A percentile compares a stretch with the other conserved stretches of the same genome.
Evolutionary conservation across 2,329 filamentous ascomycete species (phyloP).

Genomic region (Mycosphaerella sp.): DNA sequence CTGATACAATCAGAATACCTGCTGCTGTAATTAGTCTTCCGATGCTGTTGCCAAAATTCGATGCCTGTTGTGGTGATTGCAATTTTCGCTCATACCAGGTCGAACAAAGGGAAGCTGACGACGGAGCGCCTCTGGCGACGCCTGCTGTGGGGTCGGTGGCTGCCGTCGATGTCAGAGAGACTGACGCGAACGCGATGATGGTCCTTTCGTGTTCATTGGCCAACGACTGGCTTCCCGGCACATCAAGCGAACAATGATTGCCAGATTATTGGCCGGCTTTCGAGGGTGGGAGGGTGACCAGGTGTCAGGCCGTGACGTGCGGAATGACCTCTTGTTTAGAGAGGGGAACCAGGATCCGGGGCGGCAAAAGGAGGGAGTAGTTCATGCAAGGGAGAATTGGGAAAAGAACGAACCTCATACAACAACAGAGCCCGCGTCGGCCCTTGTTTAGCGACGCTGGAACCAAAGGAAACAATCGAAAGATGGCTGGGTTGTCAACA

Average conservation of each 20-base stretch:
- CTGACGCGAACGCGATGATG: slow-evolving; percentile 16
- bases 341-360: slow-evolving; percentile 17
- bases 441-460: slow-evolving; percentile 19
- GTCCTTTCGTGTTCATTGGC: slow-evolving; percentile 14
- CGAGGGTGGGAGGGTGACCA: slow-evolving; percentile 17
- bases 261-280: slow-evolving; percentile 15
- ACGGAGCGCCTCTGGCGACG: slow-evolving; percentile 20
- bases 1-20: slow-evolving; percentile 21
- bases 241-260: slow-evolving; percentile 17
- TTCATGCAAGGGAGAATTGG: slow-evolving; percentile 24
- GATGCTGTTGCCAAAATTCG: slow-evolving; percentile 16
- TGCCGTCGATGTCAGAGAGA: slow-evolving; percentile 23
- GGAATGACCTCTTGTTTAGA: slow-evolving; percentile 23
- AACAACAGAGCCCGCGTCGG: slow-evolving; percentile 18
- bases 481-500: slow-evolving; percentile 22
- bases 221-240: slow-evolving; percentile 12
- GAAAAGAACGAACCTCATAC: slow-evolving; percentile 23
- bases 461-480: slow-evolving; percentile 14
- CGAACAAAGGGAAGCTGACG: slow-evolving; percentile 24
- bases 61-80: slow-evolving; percentile 18
- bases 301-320: slow-evolving; percentile 20
- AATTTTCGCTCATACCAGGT: slow-evolving; percentile 22
- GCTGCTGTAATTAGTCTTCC: slow-evolving; percentile 20
- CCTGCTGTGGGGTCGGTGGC: slow-evolving; percentile 20
- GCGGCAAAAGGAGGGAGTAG: slow-evolving; percentile 20